phyloP scores from a whole-genome alignment of 768 basidiomycete genomes.

The Mrakia gelida region DNA sequence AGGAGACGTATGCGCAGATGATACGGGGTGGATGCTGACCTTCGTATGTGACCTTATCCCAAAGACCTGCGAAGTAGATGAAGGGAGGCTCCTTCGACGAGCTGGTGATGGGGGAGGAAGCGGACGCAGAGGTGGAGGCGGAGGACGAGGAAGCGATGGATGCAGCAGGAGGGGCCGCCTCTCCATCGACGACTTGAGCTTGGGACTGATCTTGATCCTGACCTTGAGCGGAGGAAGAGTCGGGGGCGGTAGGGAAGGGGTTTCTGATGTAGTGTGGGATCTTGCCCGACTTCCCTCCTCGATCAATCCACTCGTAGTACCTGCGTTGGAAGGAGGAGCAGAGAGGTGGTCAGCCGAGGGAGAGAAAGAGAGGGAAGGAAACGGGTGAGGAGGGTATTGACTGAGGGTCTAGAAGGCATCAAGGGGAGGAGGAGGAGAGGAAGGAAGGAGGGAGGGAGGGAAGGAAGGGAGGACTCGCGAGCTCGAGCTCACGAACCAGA shows the following conservation, averaged over 20 bases:
- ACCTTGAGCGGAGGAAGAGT: neutral
- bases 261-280: slow-evolving; percentile 22
- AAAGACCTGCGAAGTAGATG: slow-evolving; percentile 84
- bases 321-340: slow-evolving; percentile 44
- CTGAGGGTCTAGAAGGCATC: too few relatives aligned
- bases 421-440: too few relatives aligned
- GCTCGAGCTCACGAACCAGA: slow-evolving; percentile 10
- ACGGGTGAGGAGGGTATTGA: too few relatives aligned
- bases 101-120: neutral
- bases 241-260: neutral
- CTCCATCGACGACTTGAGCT: too few relatives aligned
- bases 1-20: neutral
- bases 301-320: slow-evolving; percentile 93
- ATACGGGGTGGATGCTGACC: neutral
- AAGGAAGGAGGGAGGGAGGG: neutral
- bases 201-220: too few relatives aligned
- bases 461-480: neutral
- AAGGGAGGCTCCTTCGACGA: slow-evolving; percentile 43
- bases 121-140: neutral
- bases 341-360: too few relatives aligned
- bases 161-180: neutral
- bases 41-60: slow-evolving; percentile 58
- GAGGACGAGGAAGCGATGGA: neutral
- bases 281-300: slow-evolving; percentile 40
- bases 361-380: too few relatives aligned